These are phyloP conservation scores for Colletotrichum tabaci DNA, from an alignment of 2,329 filamentous ascomycete species.

Conservation along the genomic window DNA sequence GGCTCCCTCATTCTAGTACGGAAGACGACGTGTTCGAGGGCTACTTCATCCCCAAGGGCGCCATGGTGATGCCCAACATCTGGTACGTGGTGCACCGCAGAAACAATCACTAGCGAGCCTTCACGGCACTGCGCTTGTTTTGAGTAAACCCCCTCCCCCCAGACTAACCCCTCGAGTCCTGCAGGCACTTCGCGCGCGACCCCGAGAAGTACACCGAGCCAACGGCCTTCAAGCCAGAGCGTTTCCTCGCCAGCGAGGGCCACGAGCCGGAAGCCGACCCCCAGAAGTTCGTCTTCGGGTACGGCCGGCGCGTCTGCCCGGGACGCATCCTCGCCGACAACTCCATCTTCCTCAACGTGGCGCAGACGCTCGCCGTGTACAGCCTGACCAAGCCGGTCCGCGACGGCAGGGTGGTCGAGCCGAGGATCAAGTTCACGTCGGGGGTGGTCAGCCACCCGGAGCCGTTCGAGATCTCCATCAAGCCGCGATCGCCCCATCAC, in stretches of 20 bases:
- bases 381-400: conserved; percentile 54
- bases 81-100: conserved; percentile 49
- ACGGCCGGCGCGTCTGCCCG: conserved; percentile 45
- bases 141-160: too few relatives aligned
- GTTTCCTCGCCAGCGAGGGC: conserved; percentile 47
- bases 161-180: neutral
- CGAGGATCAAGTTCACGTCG: conserved; percentile 19
- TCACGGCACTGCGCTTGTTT: too few relatives aligned
- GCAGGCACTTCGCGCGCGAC: conserved; percentile 65
- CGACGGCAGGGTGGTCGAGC: conserved; percentile 53
- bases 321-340: conserved; percentile 44
- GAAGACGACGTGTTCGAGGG: conserved; percentile 42
- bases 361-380: conserved; percentile 63
- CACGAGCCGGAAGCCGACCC: conserved; percentile 43
- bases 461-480: conserved; percentile 31
- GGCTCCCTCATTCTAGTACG: conserved; percentile 55
- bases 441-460: conserved; percentile 39
- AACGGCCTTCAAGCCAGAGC: conserved; percentile 51
- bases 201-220: conserved; percentile 72
- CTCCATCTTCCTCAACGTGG: conserved; percentile 49
- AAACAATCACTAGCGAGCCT: too few relatives aligned
- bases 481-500: conserved; percentile 35
- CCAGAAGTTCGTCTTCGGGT: conserved; percentile 42
- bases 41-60: conserved; percentile 38
- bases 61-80: conserved; percentile 45